A percentile compares a stretch with the other conserved stretches of the same genome.
These are phyloP conservation scores for Trichophyton simii DNA, from an alignment of 2,329 filamentous ascomycete species.

Conservation along the genomic window DNA sequence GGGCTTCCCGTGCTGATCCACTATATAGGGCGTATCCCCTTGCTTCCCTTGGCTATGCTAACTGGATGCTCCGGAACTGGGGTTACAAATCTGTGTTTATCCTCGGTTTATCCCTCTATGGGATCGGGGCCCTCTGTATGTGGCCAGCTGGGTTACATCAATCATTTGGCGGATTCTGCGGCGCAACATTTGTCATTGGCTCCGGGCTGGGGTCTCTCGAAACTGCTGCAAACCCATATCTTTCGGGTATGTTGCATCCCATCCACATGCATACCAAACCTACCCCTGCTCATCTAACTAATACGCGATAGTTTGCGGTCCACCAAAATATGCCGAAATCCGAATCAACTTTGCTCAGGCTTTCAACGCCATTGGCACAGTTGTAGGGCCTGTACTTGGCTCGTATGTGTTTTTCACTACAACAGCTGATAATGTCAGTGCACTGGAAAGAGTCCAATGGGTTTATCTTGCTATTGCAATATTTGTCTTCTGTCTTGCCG, in stretches of 20 bases:
- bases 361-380: constrained; percentile 63
- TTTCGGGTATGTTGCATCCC: constrained; percentile 36
- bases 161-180: constrained; percentile 63
- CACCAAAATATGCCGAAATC: constrained; percentile 60
- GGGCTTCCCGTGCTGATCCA: neutral
- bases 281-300: neutral
- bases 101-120: constrained; percentile 56
- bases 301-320: constrained; percentile 50
- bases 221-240: constrained; percentile 66
- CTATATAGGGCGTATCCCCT: constrained; percentile 39
- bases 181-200: constrained; percentile 58
- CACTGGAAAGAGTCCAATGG: constrained; percentile 60
- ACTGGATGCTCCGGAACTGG: constrained; percentile 54
- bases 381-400: constrained; percentile 60
- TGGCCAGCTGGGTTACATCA: constrained; percentile 66
- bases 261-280: neutral
- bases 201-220: constrained; percentile 62
- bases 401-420: constrained; percentile 60
- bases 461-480: constrained; percentile 67
- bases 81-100: constrained; percentile 77
- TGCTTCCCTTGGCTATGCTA: constrained; percentile 41
- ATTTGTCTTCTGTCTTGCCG: constrained; percentile 56
- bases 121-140: constrained; percentile 65
- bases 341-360: constrained; percentile 67
- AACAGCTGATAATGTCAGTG: constrained; percentile 44